phyloP scores from a whole-genome alignment of 257 asterid species.

The Nicotiana knightiana region DNA sequence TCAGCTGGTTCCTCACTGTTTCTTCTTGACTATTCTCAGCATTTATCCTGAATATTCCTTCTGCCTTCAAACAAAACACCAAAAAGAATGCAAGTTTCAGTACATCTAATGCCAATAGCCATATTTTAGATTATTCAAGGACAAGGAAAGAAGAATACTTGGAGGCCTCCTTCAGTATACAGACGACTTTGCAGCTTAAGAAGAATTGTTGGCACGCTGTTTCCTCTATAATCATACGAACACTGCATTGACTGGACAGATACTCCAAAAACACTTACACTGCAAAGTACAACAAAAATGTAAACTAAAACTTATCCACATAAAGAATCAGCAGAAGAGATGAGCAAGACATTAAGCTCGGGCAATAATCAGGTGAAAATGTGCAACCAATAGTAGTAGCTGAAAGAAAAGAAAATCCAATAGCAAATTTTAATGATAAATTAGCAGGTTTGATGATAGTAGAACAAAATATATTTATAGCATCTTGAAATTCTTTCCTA shows the following conservation, averaged over 20 bases:
- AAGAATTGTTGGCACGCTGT: constrained; percentile 75
- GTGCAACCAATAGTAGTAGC: background rate
- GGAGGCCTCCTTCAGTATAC: constrained; percentile 72
- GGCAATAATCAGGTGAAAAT: background rate
- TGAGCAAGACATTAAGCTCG: background rate
- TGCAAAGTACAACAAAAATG: constrained; percentile 15
- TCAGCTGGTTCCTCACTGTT: constrained; percentile 51
- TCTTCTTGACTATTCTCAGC: constrained; percentile 71
- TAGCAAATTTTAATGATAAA: background rate
- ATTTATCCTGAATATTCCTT: constrained; percentile 83
- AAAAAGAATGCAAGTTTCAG: background rate
- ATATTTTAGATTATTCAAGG: background rate
- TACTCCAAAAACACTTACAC: constrained; percentile 80
- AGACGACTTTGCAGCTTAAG: constrained; percentile 67
- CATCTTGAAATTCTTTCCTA: background rate
- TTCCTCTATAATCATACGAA: constrained; percentile 62
- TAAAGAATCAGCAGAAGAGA: background rate
- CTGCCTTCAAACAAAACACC: constrained; percentile 42
- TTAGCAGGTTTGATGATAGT: background rate
- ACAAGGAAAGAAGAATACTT: constrained; percentile 26
- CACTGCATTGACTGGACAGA: constrained; percentile 91
- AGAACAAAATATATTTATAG: background rate
- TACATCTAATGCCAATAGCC: background rate
- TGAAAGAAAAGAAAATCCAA: background rate
- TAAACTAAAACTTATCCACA: background rate